Conservation (phyloP, 352 stramenopile species). For the Blastocystis sp. region DNA sequence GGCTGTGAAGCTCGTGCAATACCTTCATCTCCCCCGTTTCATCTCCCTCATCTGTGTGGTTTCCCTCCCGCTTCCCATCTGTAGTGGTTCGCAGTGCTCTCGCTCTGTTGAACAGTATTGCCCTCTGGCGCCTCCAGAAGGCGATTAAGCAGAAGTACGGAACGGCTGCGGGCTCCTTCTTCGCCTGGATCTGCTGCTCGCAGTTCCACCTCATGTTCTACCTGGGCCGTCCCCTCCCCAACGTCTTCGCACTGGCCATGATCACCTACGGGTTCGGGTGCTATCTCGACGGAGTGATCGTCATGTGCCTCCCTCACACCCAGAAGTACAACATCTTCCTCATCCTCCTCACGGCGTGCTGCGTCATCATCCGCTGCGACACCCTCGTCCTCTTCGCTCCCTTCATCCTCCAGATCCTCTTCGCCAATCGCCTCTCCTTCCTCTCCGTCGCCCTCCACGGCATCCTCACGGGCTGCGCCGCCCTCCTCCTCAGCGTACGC, state of each 20-base stretch:
- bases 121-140: conserved; percentile 60
- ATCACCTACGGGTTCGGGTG: conserved; percentile 75
- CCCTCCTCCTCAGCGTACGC: conserved; percentile 28
- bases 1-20: conserved; percentile 72
- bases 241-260: conserved; percentile 89
- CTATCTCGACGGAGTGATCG: conserved; percentile 74
- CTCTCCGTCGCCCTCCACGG: conserved; percentile 78
- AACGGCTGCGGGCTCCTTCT: conserved; percentile 34
- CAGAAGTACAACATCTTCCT: conserved; percentile 74
- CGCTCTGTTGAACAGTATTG: conserved; percentile 75
- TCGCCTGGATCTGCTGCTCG: conserved; percentile 73
- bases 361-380: conserved; percentile 93
- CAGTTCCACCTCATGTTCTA: conserved; percentile 99
- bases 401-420: conserved; percentile 84
- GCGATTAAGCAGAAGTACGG: conserved; percentile 61
- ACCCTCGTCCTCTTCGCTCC: conserved; percentile 89
- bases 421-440: conserved; percentile 73
- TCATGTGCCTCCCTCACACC: background rate
- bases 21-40: conserved; percentile 74
- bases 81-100: conserved; percentile 76
- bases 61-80: background rate
- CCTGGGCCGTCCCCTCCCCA: conserved; percentile 89
- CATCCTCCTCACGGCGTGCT: conserved; percentile 84
- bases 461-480: conserved; percentile 75
- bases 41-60: conserved; percentile 73